These are phyloP conservation scores for Nigrospora sphaerica DNA, from an alignment of 2,329 filamentous ascomycete species.

Conservation along the genomic window DNA sequence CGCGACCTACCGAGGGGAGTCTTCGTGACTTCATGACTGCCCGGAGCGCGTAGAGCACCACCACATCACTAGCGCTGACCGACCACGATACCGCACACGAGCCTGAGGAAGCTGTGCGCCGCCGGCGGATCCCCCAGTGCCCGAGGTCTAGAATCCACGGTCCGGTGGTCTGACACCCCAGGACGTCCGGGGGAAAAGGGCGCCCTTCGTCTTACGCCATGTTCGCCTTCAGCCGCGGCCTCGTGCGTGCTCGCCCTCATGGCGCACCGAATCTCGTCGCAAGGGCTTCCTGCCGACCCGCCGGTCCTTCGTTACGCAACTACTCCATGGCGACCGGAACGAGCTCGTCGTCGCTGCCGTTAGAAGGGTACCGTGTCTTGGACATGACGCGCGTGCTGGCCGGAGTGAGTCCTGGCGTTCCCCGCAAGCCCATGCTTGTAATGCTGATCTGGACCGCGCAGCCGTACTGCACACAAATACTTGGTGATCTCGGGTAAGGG, in stretches of 20 bases:
- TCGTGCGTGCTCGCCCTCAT: neutral
- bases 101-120: too few relatives aligned
- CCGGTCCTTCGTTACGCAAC: neutral
- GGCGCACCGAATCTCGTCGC: neutral
- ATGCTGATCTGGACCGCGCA: slow-evolving; percentile 27
- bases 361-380: slow-evolving; percentile 81
- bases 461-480: slow-evolving; percentile 96
- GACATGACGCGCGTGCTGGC: slow-evolving; percentile 97
- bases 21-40: too few relatives aligned
- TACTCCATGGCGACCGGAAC: slow-evolving; percentile 20
- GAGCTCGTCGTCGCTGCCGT: slow-evolving; percentile 42
- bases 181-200: too few relatives aligned
- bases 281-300: neutral
- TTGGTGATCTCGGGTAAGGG: slow-evolving; percentile 87
- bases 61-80: too few relatives aligned
- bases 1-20: too few relatives aligned
- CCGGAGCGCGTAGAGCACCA: too few relatives aligned
- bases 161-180: too few relatives aligned
- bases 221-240: neutral
- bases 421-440: slow-evolving; percentile 8
- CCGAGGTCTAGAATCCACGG: too few relatives aligned
- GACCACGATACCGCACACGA: too few relatives aligned
- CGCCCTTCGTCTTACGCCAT: too few relatives aligned
- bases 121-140: too few relatives aligned
- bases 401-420: slow-evolving; percentile 55